phyloP scores from a whole-genome alignment of 345 rosid genomes.

The Lepidium africanum region DNA sequence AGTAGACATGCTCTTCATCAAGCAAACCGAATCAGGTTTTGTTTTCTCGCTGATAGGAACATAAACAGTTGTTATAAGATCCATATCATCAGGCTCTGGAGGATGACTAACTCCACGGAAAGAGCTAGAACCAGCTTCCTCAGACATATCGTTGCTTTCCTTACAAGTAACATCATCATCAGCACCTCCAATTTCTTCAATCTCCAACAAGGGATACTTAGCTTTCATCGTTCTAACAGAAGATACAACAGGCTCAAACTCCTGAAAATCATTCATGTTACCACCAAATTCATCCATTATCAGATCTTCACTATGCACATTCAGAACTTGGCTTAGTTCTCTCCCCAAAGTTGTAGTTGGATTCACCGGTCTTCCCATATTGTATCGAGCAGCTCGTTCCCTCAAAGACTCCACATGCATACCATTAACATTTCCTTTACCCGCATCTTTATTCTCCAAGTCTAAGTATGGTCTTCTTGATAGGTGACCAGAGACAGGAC shows the following conservation, averaged over 20 bases:
- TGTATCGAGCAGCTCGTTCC: slow-evolving; percentile 23
- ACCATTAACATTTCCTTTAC: not conserved
- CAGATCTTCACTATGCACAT: slow-evolving; percentile 48
- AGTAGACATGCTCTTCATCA: slow-evolving; percentile 56
- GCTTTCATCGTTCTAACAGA: slow-evolving; percentile 57
- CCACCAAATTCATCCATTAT: slow-evolving; percentile 26
- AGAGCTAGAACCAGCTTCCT: slow-evolving; percentile 58
- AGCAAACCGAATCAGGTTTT: slow-evolving; percentile 56
- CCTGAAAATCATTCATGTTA: slow-evolving; percentile 30
- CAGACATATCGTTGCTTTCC: slow-evolving; percentile 45
- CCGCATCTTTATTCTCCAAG: slow-evolving; percentile 10
- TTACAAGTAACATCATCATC: slow-evolving; percentile 39
- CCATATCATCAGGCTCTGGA: slow-evolving; percentile 81
- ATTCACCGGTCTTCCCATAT: slow-evolving; percentile 15
- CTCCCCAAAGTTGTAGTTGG: slow-evolving; percentile 21
- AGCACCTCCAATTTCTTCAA: slow-evolving; percentile 37
- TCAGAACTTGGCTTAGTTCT: slow-evolving; percentile 37
- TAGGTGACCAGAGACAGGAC: slow-evolving; percentile 38
- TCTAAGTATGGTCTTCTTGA: slow-evolving; percentile 25
- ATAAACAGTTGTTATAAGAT: slow-evolving; percentile 64
- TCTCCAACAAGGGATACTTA: slow-evolving; percentile 34
- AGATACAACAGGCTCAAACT: slow-evolving; percentile 28
- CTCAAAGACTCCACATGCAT: slow-evolving; percentile 20
- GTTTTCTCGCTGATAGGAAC: slow-evolving; percentile 54
- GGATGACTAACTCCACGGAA: slow-evolving; percentile 98